Conservation (phyloP, 305 asterid species). For the Solanum hybrid region DNA sequence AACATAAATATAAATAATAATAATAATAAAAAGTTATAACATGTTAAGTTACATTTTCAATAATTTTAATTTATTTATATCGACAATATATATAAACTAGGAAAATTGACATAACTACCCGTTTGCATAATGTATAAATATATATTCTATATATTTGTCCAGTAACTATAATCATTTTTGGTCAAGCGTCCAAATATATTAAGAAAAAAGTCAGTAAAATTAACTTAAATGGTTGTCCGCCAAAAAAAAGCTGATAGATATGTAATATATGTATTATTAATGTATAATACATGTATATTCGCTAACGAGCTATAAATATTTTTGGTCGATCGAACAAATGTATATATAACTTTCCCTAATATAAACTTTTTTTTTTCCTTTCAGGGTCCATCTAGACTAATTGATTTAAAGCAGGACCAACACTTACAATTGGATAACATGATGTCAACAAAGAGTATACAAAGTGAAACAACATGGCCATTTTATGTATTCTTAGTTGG, state of each 20-base stretch:
- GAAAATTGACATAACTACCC: background rate
- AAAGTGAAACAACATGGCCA: slow-evolving; percentile 59
- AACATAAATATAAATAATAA: too few relatives aligned
- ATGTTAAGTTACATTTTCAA: background rate
- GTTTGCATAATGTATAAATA: too few relatives aligned
- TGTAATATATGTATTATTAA: background rate
- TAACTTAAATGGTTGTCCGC: too few relatives aligned
- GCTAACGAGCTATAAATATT: background rate
- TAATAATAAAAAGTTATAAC: too few relatives aligned
- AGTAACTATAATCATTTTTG: too few relatives aligned
- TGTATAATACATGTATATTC: background rate
- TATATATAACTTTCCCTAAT: background rate
- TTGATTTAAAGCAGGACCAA: slow-evolving; percentile 46
- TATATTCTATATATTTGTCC: too few relatives aligned
- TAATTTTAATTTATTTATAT: too few relatives aligned
- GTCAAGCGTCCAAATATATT: too few relatives aligned
- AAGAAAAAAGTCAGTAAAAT: too few relatives aligned
- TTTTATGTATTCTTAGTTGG: slow-evolving; percentile 68
- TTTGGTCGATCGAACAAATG: background rate
- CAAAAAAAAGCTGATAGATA: too few relatives aligned
- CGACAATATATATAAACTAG: too few relatives aligned
- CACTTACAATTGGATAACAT: slow-evolving; percentile 14
- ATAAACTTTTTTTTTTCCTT: background rate
- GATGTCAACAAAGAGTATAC: slow-evolving; percentile 17
- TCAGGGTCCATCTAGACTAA: slow-evolving; percentile 45